A percentile compares a stretch with the other conserved stretches of the same genome.
These are phyloP conservation scores for Phytophthora rubi DNA, from an alignment of 352 stramenopile genomes.

Conservation along the genomic window DNA sequence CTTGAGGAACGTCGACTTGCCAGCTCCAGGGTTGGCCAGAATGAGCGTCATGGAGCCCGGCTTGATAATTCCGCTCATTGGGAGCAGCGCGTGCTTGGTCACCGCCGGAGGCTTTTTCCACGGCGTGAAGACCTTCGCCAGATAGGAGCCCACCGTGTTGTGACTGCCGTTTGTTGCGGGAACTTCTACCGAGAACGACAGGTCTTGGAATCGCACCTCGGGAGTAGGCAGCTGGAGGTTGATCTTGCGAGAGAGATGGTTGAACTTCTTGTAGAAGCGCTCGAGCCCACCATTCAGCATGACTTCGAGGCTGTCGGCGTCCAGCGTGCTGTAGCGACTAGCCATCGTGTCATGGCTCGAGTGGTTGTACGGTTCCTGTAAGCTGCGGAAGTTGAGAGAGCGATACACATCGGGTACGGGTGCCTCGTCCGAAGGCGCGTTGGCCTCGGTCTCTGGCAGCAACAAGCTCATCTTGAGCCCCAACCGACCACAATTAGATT, in stretches of 20 bases:
- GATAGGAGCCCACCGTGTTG: constrained; percentile 61
- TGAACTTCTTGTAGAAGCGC: constrained; percentile 79
- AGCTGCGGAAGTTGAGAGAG: constrained; percentile 67
- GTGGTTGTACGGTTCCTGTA: constrained; percentile 70
- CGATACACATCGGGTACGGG: constrained; percentile 61
- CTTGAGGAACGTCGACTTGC: constrained; percentile 85
- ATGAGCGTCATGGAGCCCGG: constrained; percentile 62
- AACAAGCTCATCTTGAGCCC: neutral
- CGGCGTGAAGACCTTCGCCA: constrained; percentile 55
- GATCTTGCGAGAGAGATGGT: constrained; percentile 62
- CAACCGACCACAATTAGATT: neutral
- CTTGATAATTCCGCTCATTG: constrained; percentile 89
- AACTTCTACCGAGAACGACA: constrained; percentile 63
- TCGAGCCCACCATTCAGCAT: constrained; percentile 70
- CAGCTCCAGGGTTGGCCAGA: constrained; percentile 71
- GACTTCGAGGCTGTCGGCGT: constrained; percentile 55
- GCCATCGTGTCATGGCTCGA: constrained; percentile 48
- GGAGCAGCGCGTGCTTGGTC: constrained; percentile 64
- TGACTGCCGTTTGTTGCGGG: constrained; percentile 47
- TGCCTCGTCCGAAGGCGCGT: neutral
- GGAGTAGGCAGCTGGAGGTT: constrained; percentile 62
- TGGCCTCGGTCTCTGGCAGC: neutral
- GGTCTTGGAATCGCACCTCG: constrained; percentile 72
- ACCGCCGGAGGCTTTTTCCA: constrained; percentile 54
- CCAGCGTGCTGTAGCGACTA: constrained; percentile 61